Evolutionary conservation across 2,329 filamentous ascomycete genomes (phyloP), one percentile per base, ranked within the genome.

Genomic region (Calonectria pseudoturangicola): DNA sequence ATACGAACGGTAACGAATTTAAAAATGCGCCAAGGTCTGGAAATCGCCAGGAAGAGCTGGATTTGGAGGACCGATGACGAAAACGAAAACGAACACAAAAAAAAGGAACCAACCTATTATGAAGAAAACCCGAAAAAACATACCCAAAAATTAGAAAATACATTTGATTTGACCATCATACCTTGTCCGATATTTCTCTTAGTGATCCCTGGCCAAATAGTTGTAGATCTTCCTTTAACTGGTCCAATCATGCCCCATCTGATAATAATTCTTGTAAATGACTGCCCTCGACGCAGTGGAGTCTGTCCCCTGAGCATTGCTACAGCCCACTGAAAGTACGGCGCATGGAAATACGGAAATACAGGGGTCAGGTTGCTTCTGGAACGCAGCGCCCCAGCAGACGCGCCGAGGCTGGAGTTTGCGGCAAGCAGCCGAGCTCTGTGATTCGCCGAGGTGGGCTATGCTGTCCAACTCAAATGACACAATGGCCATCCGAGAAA

Each of bases 391-490:
- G 16, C 33, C 54, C 33, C 30, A 41, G 33, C 21, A 36, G 21
- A 41, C 54, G 21, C 54, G 54, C 54, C n/a, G 54, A 58, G 36
- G 54, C 54, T 60, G 54, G 54, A 39, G 33, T 21, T 60, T 27
- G 21, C 13, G 54, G n/a, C 18, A 13, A 39, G 54, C 33, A 16
- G 33, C n/a, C 39, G n/a, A 27, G 54, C 54, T 41, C 25, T 6
- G n/a, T 60, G 54, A 60, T 50, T 50, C 41, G 54, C 36, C 75
- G 62, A 72, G 70, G 33, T 12, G 33, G 33, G 66, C 73, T 64
- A 72, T 56, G 67, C 67, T 69, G 48, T 72, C 73, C 74, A 69
- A 78, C 77, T 66, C 71, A 62, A 73, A 74, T 69, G 71, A 74
- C 62, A 50, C 30, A 73, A 68, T 51, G 70, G 18, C 56, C 71